These are phyloP conservation scores for Citrullus amarus DNA, from an alignment of 306 rosid species.

Conservation along the genomic window DNA sequence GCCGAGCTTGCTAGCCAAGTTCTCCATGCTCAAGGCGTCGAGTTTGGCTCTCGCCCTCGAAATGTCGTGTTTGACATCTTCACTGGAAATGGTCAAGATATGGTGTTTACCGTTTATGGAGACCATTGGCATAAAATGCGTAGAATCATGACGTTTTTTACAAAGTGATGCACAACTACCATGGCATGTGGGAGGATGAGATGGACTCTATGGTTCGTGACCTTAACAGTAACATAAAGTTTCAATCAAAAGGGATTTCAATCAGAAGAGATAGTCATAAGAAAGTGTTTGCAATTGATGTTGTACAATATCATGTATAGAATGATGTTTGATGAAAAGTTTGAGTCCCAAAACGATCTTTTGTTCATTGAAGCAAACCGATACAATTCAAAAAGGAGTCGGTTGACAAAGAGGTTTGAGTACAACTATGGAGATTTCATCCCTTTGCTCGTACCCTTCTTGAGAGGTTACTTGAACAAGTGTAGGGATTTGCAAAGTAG, in stretches of 20 bases:
- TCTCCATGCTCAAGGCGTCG: conserved; percentile 63
- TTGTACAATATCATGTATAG: conserved; percentile 67
- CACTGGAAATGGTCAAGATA: conserved; percentile 75
- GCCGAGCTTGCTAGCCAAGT: conserved; percentile 54
- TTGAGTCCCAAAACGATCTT: conserved; percentile 65
- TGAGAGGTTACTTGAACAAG: conserved; percentile 56
- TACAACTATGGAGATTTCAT: conserved; percentile 22
- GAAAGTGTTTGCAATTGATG: conserved; percentile 59
- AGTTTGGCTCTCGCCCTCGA: conserved; percentile 61
- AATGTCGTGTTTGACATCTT: conserved; percentile 69
- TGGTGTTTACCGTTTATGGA: conserved; percentile 61
- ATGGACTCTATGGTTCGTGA: conserved; percentile 55
- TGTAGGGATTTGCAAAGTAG: conserved; percentile 65
- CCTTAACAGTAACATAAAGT: conserved; percentile 24
- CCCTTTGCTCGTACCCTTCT: conserved; percentile 61
- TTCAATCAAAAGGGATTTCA: neutral
- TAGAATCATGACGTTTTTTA: conserved; percentile 75
- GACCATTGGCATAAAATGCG: conserved; percentile 90
- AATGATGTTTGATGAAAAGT: conserved; percentile 80
- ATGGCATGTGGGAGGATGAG: conserved; percentile 74
- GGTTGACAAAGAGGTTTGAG: conserved; percentile 70
- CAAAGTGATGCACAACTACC: conserved; percentile 59
- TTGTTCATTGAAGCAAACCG: conserved; percentile 55
- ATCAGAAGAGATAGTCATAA: conserved; percentile 43
- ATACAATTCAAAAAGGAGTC: conserved; percentile 65